These are phyloP conservation scores for Ceratobasidium sp. DNA, from an alignment of 1,284 basidiomycete species.

Conservation along the genomic window DNA sequence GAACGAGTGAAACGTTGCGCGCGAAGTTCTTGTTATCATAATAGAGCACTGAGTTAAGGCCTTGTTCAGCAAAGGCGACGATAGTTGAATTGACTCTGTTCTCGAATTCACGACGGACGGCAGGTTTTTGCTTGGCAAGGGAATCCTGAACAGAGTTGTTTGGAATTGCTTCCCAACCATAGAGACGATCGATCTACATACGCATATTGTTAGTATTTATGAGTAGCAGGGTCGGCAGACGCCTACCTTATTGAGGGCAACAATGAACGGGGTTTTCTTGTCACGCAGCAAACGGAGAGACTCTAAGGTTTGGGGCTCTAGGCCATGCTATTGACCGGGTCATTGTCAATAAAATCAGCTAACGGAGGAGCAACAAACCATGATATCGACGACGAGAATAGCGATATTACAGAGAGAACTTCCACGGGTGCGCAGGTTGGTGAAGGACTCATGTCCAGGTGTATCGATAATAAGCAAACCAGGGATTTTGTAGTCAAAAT, in stretches of 20 bases:
- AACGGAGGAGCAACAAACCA: constrained; percentile 60
- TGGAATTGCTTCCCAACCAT: constrained; percentile 91
- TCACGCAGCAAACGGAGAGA: constrained; percentile 92
- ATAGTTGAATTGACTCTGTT: constrained; percentile 87
- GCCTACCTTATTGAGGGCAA: constrained; percentile 92
- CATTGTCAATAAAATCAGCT: constrained; percentile 19
- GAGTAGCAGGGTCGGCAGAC: constrained; percentile 36
- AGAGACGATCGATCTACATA: constrained; percentile 91
- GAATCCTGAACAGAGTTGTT: constrained; percentile 94
- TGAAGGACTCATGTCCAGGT: constrained; percentile 99
- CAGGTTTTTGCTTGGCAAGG: constrained; percentile 80
- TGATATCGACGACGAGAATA: constrained; percentile 98
- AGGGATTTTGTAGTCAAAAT: constrained; percentile 94
- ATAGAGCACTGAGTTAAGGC: constrained; percentile 93
- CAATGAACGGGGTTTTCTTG: constrained; percentile 98
- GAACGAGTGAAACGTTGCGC: constrained; percentile 94
- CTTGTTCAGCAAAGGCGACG: constrained; percentile 96
- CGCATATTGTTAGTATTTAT: constrained; percentile 40
- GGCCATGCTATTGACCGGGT: constrained; percentile 73
- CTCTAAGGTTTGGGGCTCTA: constrained; percentile 97
- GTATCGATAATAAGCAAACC: constrained; percentile 98
- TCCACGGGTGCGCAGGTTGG: constrained; percentile 94
- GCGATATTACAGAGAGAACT: constrained; percentile 99
- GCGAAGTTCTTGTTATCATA: constrained; percentile 98
- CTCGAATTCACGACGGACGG: constrained; percentile 92